Base-by-base conservation (phyloP, 1,139 yeast genomes). In the Spathaspora sp. region DNA sequence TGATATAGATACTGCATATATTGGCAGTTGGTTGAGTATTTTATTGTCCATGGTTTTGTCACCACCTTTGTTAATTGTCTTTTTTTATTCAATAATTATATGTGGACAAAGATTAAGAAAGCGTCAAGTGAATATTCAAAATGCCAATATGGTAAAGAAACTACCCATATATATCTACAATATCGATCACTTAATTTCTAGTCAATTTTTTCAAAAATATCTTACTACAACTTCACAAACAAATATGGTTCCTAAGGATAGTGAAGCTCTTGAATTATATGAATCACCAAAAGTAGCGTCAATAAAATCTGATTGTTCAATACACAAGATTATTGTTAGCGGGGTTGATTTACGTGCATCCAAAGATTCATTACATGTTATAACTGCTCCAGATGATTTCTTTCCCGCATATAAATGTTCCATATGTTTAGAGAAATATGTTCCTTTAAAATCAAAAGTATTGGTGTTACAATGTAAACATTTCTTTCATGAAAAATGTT, bases 391-490 rank as follows among this genome's bases (percentile, higher is more conserved):
- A 4, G 55, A 61, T 27, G 76, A 73, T 55, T 74, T 63, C 50
- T 74, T 59, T 47, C 70, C 74, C 0, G 60, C 78, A 2, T 71
- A 60, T 52, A 74, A 74, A 53, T 74, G 80, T 51, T 69, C 76
- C 9, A 74, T 74, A n/a, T 74, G 80, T 52, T 65, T 74, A 45
- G 79, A 72, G 11, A 65, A 58, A 47, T 73, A 70, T 50, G 55
- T 59, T 16, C 75, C 76, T 1, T 61, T 74, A 36, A 55, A 56
- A 44, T 70, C 77, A 5, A 55, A 68, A 38, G 74, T 74, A 5
- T 60, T 74, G 41, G 68, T 74, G n/a, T 60, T 74, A 45, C 67
- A 65, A 18, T 74, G 80, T 52, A 72, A 72, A 51, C 80, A 74
- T 55, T 63, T 74, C 31, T 74, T 64, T 52, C 80, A 74, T 53